Conservation (phyloP, 768 basidiomycete genomes). For the Psilocybe cubensis region DNA sequence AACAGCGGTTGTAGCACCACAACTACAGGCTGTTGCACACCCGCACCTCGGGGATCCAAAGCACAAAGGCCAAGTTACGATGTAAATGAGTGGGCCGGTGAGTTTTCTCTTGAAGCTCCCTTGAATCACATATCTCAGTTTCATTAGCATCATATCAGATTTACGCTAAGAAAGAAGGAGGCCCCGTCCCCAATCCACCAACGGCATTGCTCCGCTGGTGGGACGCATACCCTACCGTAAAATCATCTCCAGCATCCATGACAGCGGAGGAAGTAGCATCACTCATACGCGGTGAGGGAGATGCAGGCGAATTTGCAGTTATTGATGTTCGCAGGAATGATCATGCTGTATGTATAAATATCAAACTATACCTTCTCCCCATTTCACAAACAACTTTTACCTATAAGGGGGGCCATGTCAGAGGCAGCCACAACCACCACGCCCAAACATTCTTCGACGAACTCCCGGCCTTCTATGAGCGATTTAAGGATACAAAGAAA, state of each 20-base stretch:
- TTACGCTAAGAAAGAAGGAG: slow-evolving; percentile 40
- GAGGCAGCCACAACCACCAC: slow-evolving; percentile 49
- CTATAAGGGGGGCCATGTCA: slow-evolving; percentile 54
- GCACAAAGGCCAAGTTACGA: slow-evolving; percentile 31
- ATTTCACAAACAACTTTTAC: neutral
- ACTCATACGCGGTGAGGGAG: slow-evolving; percentile 26
- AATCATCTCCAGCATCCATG: slow-evolving; percentile 34
- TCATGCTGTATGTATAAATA: slow-evolving; percentile 37
- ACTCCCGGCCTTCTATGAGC: slow-evolving; percentile 42
- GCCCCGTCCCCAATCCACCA: slow-evolving; percentile 11
- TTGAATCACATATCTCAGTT: neutral
- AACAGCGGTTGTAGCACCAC: neutral
- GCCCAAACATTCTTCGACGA: slow-evolving; percentile 56
- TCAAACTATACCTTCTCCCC: neutral
- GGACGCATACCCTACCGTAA: slow-evolving; percentile 52
- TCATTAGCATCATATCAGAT: slow-evolving; percentile 49
- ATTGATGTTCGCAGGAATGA: slow-evolving; percentile 56
- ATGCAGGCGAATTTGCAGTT: slow-evolving; percentile 35
- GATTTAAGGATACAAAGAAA: slow-evolving; percentile 37
- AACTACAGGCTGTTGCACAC: slow-evolving; percentile 20
- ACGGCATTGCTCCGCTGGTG: slow-evolving; percentile 49
- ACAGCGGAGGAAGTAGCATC: slow-evolving; percentile 41
- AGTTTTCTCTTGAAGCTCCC: slow-evolving; percentile 15
- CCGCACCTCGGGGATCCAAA: slow-evolving; percentile 5
- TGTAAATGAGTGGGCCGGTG: slow-evolving; percentile 49